phyloP scores from a whole-genome alignment of 1,284 basidiomycete species.

The Athelia psychrophila region DNA sequence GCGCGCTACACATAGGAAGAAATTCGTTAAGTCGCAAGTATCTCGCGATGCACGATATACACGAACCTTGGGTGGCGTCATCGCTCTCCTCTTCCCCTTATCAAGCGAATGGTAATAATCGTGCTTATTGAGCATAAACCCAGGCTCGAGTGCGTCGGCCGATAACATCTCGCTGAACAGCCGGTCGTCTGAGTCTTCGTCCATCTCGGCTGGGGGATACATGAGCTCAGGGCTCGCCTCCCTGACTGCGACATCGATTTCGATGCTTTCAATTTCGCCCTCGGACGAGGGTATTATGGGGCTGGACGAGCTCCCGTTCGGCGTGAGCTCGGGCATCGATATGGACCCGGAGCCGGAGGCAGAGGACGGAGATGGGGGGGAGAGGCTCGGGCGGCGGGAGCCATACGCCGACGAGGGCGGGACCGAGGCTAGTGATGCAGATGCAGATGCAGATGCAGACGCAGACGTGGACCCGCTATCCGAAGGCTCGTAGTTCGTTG shows the following conservation, averaged over 20 bases:
- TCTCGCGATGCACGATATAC: background rate
- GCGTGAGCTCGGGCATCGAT: conserved; percentile 58
- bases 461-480: conserved; percentile 13
- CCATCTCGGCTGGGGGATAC: conserved; percentile 3
- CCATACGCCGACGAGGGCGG: conserved; percentile 25
- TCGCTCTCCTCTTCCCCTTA: conserved; percentile 16
- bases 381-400: conserved; percentile 10
- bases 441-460: conserved; percentile 27
- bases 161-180: conserved; percentile 1
- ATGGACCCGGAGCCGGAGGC: conserved; percentile 23
- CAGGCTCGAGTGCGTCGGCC: conserved; percentile 10
- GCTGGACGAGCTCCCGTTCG: conserved; percentile 65
- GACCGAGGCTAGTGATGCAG: conserved; percentile 11
- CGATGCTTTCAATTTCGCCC: conserved; percentile 7
- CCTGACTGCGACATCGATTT: conserved; percentile 6
- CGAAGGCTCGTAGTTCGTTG: conserved; percentile 37
- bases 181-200: background rate
- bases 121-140: conserved; percentile 3
- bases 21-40: conserved; percentile 12
- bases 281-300: conserved; percentile 32
- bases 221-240: conserved; percentile 14
- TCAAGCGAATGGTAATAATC: conserved; percentile 5
- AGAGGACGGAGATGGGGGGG: conserved; percentile 18
- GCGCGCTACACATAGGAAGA: conserved; percentile 26
- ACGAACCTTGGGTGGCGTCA: conserved; percentile 24